Percentiles rank a stretch among this genome's conserved stretches.
phyloP scores from a whole-genome alignment of 2,329 filamentous ascomycete genomes.

The Dactylonectria estremocensis region DNA sequence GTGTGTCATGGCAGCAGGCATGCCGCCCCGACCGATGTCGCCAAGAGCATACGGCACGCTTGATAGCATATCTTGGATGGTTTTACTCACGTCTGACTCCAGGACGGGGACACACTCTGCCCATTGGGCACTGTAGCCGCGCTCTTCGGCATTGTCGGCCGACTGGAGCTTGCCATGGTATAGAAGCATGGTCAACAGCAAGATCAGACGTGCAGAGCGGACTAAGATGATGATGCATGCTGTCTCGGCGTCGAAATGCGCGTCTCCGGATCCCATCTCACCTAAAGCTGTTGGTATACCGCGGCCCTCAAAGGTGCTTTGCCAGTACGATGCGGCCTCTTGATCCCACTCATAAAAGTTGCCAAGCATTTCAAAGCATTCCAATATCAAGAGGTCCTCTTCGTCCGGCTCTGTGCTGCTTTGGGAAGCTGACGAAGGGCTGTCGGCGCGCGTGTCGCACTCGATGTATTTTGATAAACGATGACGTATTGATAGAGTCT shows the following conservation, averaged over 20 bases:
- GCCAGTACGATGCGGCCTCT: conserved; percentile 52
- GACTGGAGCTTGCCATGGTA: conserved; percentile 41
- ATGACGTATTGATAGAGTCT: conserved; percentile 40
- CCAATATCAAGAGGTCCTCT: conserved; percentile 29
- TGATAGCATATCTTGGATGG: conserved; percentile 51
- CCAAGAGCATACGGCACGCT: conserved; percentile 52
- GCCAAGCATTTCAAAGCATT: conserved; percentile 50
- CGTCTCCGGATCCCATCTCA: conserved; percentile 37
- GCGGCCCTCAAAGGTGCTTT: conserved; percentile 49
- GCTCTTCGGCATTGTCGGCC: not conserved
- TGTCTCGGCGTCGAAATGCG: conserved; percentile 50
- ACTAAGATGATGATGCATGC: conserved; percentile 53
- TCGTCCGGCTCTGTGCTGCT: conserved; percentile 13
- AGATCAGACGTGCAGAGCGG: conserved; percentile 50
- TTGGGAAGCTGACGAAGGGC: not conserved
- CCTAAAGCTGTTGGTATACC: conserved; percentile 48
- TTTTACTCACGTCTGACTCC: conserved; percentile 43
- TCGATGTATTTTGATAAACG: conserved; percentile 29
- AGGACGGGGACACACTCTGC: conserved; percentile 38
- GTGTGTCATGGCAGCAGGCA: conserved; percentile 41
- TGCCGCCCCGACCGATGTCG: conserved; percentile 45
- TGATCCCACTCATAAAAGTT: conserved; percentile 50
- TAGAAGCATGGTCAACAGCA: conserved; percentile 49
- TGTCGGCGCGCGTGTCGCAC: not conserved
- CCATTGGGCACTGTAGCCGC: conserved; percentile 33